Conservation (phyloP, 768 basidiomycete species). For the Cubamyces lactineus region DNA sequence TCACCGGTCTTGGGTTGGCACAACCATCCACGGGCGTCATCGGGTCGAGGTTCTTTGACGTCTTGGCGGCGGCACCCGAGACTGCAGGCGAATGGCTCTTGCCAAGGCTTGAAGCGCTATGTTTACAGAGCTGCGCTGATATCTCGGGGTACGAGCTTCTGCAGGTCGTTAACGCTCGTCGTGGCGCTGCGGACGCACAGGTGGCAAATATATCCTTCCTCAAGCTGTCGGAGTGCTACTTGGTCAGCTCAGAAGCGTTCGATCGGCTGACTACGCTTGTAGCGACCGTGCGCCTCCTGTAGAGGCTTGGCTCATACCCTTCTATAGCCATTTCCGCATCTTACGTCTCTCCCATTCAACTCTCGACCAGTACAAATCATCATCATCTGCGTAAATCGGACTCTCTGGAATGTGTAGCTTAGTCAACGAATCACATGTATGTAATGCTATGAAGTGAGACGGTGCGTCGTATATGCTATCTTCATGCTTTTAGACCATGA, state of each 20-base stretch:
- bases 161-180: conserved; percentile 30
- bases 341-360: background rate
- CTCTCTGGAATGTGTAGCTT: background rate
- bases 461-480: conserved; percentile 1
- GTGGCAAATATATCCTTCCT: conserved; percentile 32
- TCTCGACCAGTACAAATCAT: background rate
- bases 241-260: conserved; percentile 29
- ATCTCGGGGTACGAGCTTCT: conserved; percentile 37
- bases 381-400: background rate
- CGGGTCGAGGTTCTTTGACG: conserved; percentile 35
- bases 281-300: conserved; percentile 27
- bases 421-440: background rate
- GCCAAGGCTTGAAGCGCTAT: conserved; percentile 34
- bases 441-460: background rate
- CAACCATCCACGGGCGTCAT: conserved; percentile 31
- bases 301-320: background rate
- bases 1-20: conserved; percentile 35
- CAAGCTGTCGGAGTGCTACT: conserved; percentile 33
- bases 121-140: conserved; percentile 34
- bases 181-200: conserved; percentile 19
- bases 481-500: background rate
- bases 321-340: background rate
- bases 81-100: conserved; percentile 31
- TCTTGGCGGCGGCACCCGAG: conserved; percentile 30
- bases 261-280: conserved; percentile 32